These are phyloP conservation scores for Tolypocladium pustulatum DNA, from an alignment of 2,329 filamentous ascomycete genomes.

Conservation along the genomic window DNA sequence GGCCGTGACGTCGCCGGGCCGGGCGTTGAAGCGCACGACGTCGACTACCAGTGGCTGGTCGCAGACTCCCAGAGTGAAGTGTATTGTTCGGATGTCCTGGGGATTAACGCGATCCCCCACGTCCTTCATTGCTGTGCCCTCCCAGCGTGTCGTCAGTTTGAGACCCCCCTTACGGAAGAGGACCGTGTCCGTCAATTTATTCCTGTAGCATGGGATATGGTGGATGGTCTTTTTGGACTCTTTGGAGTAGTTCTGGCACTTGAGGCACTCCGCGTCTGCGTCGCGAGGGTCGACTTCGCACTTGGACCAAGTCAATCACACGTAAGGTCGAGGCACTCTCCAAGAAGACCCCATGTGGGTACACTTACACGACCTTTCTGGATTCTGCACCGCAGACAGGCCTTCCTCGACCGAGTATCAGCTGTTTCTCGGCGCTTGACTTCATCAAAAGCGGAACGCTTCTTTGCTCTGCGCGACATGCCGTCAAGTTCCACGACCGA, in stretches of 20 bases:
- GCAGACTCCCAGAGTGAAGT: constrained; percentile 27
- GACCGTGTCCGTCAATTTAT: constrained; percentile 28
- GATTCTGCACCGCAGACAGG: constrained; percentile 33
- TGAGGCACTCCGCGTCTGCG: constrained; percentile 24
- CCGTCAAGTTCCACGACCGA: background rate
- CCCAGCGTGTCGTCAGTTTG: constrained; percentile 32
- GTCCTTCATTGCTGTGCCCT: constrained; percentile 28
- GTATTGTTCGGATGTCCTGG: constrained; percentile 18
- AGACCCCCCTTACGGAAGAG: constrained; percentile 33
- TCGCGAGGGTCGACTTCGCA: constrained; percentile 23
- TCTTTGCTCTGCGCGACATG: constrained; percentile 2
- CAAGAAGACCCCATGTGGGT: background rate
- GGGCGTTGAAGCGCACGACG: constrained; percentile 31
- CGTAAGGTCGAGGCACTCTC: background rate
- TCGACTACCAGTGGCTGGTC: constrained; percentile 22
- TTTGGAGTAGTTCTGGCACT: constrained; percentile 25
- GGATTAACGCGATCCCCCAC: constrained; percentile 22
- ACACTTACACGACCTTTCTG: constrained; percentile 31
- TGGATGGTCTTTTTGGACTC: constrained; percentile 38
- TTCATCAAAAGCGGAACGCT: constrained; percentile 10
- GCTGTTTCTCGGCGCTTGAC: constrained; percentile 19
- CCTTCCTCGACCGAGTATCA: constrained; percentile 23
- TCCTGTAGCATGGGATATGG: constrained; percentile 30
- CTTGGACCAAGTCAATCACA: constrained; percentile 11
- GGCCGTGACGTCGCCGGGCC: constrained; percentile 23